A percentile compares a stretch with the other conserved stretches of the same genome.
Conservation (phyloP, 2,329 filamentous ascomycete species). For the Pseudocercospora fijiensis region DNA sequence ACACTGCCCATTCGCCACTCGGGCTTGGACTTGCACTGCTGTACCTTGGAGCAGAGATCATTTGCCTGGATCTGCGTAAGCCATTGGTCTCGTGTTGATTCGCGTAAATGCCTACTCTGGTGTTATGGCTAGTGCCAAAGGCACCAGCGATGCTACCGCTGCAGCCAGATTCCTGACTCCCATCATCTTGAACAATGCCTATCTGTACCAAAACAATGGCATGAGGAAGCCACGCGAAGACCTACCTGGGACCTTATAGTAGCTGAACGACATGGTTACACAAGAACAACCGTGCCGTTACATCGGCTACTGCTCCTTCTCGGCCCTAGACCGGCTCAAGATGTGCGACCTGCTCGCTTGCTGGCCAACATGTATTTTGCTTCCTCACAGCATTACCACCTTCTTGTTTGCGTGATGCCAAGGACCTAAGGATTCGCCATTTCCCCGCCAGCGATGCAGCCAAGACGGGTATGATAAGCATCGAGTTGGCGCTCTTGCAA, state of each 20-base stretch:
- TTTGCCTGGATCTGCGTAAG: constrained; percentile 25
- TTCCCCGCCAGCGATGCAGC: no score
- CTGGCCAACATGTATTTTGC: not conserved
- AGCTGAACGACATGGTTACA: not conserved
- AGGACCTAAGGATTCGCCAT: no score
- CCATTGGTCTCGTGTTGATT: not conserved
- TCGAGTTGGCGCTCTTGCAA: no score
- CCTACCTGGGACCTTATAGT: not conserved
- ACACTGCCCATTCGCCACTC: constrained; percentile 37
- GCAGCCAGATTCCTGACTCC: not conserved
- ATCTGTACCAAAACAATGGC: not conserved
- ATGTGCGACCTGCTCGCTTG: not conserved
- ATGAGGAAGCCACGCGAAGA: not conserved
- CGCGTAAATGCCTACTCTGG: constrained; percentile 14
- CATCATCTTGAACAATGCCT: not conserved
- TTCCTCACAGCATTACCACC: constrained; percentile 3
- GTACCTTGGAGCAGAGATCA: constrained; percentile 33
- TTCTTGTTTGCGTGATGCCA: not conserved
- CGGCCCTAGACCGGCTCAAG: not conserved
- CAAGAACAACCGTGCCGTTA: not conserved
- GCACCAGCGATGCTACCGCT: constrained; percentile 6
- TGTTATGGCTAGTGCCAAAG: constrained; percentile 17
- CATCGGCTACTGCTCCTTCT: not conserved
- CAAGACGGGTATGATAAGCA: no score
- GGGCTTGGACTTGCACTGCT: constrained; percentile 27